Evolutionary conservation across 2,329 filamentous ascomycete species (phyloP), one percentile per base, ranked within the genome.

Genomic region (Fusarium oligoseptatum): DNA sequence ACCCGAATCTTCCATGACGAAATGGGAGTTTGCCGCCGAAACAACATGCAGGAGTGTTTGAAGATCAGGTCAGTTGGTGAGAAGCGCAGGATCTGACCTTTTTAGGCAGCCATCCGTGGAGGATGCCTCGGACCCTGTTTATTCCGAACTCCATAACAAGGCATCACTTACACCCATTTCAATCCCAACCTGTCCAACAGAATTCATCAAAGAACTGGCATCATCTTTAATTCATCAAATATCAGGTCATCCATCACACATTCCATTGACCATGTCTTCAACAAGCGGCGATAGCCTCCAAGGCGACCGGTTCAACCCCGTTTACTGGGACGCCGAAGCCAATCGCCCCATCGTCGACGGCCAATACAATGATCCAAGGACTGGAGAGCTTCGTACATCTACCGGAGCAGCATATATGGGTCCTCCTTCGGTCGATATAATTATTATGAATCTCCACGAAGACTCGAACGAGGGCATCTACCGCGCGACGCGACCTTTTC

Each of bases 261-360:
- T 11, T 15, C 3, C 6, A 36, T 56, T 7, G 24, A 27, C 5
- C n/a, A 58, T 58, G 20, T 58, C 32, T 22, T 58, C 29, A 17
- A 57, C 32, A 36, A 20, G 29, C 34, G 22, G 15, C 20, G 20
- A 36, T 3, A 39, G 29, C 11, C 29, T 20, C 15, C 34, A 58
- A 12, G 32, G 9, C 15, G 34, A 39, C 2, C 12, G n/a, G n/a
- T 60, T 60, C 24, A 24, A 20, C 17, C 20, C 22, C 11, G 15
- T 27, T 6, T 7, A 27, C 24, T 60, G 37, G 57, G 24, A 60
- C 17, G 20, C 22, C 10, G 17, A 60, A 11, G 20, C 24, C 11
- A 60, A 60, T 9, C 57, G 57, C 22, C 57, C 57, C 15, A 29
- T 60, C 36, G 57, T 60, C 24, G 37, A 60, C 17, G 57, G 37